These are phyloP conservation scores for Sphagnum magellanicum DNA, from an alignment of 228 moss, liverwort and hornwort genomes.

Conservation along the genomic window DNA sequence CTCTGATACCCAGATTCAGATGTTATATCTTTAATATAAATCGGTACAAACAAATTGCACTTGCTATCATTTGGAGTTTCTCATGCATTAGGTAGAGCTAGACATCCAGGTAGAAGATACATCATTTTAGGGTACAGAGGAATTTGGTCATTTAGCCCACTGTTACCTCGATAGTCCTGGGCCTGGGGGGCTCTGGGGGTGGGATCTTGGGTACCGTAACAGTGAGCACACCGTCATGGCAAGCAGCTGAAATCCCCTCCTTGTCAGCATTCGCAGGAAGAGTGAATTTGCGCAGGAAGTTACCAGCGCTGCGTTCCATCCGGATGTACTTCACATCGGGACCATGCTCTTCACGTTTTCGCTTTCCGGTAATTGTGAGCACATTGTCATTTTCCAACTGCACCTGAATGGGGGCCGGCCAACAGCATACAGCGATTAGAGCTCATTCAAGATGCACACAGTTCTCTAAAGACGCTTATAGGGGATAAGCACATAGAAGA, in stretches of 20 bases:
- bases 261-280: constrained; percentile 29
- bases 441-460: no score
- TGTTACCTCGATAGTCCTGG: constrained; percentile 33
- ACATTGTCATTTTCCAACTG: constrained; percentile 45
- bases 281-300: constrained; percentile 35
- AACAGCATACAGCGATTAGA: no score
- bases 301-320: constrained; percentile 27
- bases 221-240: constrained; percentile 34
- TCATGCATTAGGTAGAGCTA: no score
- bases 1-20: no score
- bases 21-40: no score
- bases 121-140: no score
- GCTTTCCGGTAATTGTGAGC: constrained; percentile 29
- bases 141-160: neutral
- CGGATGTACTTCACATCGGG: constrained; percentile 17
- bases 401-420: constrained; percentile 13
- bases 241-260: constrained; percentile 31
- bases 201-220: constrained; percentile 32
- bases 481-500: no score
- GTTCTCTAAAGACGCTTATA: no score
- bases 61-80: no score
- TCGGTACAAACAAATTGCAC: no score
- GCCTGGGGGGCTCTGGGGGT: constrained; percentile 34
- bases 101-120: no score
- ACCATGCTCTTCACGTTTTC: constrained; percentile 17